A percentile compares a stretch with the other conserved stretches of the same genome.
These are phyloP conservation scores for Neotropicomus parvogracilis DNA, from an alignment of 1,284 basidiomycete genomes.

Conservation along the genomic window DNA sequence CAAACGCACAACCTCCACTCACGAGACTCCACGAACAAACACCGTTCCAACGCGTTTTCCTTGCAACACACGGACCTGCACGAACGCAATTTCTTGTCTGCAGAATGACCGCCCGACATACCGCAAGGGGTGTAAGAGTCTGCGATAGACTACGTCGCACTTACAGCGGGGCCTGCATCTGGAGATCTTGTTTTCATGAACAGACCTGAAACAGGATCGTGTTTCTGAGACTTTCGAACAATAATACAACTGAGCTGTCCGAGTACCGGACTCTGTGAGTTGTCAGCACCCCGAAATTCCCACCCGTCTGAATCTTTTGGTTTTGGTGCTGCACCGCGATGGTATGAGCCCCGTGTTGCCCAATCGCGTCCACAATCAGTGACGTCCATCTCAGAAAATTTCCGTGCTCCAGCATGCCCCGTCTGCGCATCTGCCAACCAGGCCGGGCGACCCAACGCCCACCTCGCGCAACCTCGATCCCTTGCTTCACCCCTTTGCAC, in stretches of 20 bases:
- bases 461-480: slow-evolving; percentile 92
- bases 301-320: too few relatives aligned
- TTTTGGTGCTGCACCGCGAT: too few relatives aligned
- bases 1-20: background rate
- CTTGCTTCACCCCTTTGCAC: slow-evolving; percentile 89
- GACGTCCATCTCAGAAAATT: slow-evolving; percentile 61
- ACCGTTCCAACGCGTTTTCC: background rate
- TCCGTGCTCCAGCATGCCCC: slow-evolving; percentile 84
- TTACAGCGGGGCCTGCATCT: background rate
- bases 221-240: background rate
- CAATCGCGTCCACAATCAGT: slow-evolving; percentile 5
- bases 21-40: background rate
- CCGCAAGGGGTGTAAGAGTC: background rate
- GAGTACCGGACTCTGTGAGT: too few relatives aligned
- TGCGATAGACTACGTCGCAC: background rate
- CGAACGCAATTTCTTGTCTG: background rate
- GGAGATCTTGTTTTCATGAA: background rate
- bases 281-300: slow-evolving; percentile 7
- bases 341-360: slow-evolving; percentile 14
- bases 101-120: background rate
- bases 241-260: background rate
- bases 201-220: slow-evolving; percentile 5
- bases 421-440: slow-evolving; percentile 64
- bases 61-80: background rate
- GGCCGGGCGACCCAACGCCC: slow-evolving; percentile 81